Evolutionary conservation across 306 rosid species (phyloP), one percentile per base, ranked within the genome.

Genomic region (Cicer cuneatum): DNA sequence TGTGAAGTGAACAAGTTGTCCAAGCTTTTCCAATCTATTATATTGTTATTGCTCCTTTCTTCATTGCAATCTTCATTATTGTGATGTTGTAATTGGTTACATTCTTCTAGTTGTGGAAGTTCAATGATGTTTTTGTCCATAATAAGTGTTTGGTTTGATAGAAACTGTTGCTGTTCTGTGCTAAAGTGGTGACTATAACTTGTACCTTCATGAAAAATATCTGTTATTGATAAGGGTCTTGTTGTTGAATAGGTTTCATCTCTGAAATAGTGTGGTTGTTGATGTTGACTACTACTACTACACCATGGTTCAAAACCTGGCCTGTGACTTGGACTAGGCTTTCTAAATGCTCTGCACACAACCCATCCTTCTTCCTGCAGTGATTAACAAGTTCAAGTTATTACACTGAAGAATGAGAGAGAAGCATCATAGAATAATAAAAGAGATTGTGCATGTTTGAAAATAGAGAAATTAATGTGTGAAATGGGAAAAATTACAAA

Each of bases 351-450:
- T 47, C 95, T 64, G 73, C 98, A 90, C 19, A 93, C 98, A 37
- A 89, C 98, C 98, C 98, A 93, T 57, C 98, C 98, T 88, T 93
- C 98, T 90, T 93, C 98, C 98, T 93, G 90, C 82, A 84, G 0
- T 18, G 10, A 21, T 39, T 61, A 37, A 39, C 48, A 38, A 47
- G 10, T 73, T 82, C 14, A 19, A 19, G 10, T 53, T 53, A 18
- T 24, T 24, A 24, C 29, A 24, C 29, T 24, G 29, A 24, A 24
- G 29, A 24, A 24, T 24, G 29, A 24, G 2, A 24, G 29, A 24
- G 29, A 24, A 24, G 29, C 29, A 2, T 24, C 0, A 24, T 2
- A 24, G 29, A 2, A 24, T 24, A 24, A 24, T 24, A 24, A 24
- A 24, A 24, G 29, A 24, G 29, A 24, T 0, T 24, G 29, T 24